Evolutionary conservation across 2,329 filamentous ascomycete genomes (phyloP), one percentile per base, ranked within the genome.

Genomic region (Pseudocercospora musae): DNA sequence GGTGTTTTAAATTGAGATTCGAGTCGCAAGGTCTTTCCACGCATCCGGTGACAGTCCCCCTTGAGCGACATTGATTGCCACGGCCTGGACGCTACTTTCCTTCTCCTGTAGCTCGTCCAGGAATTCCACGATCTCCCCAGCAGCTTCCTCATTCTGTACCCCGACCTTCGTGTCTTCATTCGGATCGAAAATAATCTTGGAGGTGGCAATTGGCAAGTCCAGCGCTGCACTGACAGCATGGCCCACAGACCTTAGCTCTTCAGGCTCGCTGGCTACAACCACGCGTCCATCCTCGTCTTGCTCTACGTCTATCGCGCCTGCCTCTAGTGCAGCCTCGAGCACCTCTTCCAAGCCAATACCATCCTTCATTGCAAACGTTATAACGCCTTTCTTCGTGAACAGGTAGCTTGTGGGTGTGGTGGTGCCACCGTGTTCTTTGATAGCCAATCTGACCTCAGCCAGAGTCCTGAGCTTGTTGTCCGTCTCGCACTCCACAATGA

Each of bases 401-500:
- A 96, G 83, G 77, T 94, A 98, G 7, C 85, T 86, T 11, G 91
- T 92, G 0, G 92, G 86, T 6, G 90, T 89, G 1, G 86, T 79
- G 1, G 82, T 85, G 4, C 89, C 95, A 18, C 88, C 89, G 56
- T 82, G 79, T 62, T 87, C 86, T 74, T 92, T 96, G 59, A 96
- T 82, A 2, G 89, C 78, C 55, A 82, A 72, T 58, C 90, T 86
- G 56, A 98, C 76, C 58, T 96, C 90, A 70, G 89, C 85, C 52
- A 96, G 76, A 7, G 88, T 86, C 31, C 91, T 86, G 44, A 83
- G 81, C 75, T 90, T 92, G 75, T 86, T 92, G 71, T 96, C 93
- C 4, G 92, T 94, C 76, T 95, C 89, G 70, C 89, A 87, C 70
- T 97, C 92, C 72, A 96, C 85, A 10, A 98, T 87, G 5, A 94